Percentiles rank a stretch among this genome's conserved stretches.
These are phyloP conservation scores for Termitomyces sp. DNA, from an alignment of 768 basidiomycete genomes.

Conservation along the genomic window DNA sequence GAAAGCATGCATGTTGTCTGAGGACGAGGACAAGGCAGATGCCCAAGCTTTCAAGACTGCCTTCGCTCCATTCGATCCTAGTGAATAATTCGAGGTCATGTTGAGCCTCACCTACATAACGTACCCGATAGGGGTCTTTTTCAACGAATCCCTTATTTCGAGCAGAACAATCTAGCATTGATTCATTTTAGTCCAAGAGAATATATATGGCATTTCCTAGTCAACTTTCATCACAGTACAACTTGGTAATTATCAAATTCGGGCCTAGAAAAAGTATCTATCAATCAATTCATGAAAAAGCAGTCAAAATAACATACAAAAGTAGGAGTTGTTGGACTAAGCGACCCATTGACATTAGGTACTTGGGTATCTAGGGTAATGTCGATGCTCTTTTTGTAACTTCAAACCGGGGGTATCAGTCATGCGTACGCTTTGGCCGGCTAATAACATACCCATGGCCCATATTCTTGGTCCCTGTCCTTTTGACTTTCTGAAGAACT, in stretches of 20 bases:
- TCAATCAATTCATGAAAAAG: not conserved
- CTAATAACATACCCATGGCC: slow-evolving; percentile 51
- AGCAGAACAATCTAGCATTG: not conserved
- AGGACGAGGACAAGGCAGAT: slow-evolving; percentile 84
- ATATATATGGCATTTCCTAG: not conserved
- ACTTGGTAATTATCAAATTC: not conserved
- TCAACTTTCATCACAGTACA: not conserved
- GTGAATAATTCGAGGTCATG: slow-evolving; percentile 7
- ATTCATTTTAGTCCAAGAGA: not conserved
- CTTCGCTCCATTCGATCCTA: slow-evolving; percentile 70
- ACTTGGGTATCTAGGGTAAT: slow-evolving; percentile 11
- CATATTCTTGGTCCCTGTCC: slow-evolving; percentile 51
- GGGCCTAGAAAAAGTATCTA: not conserved
- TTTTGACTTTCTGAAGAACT: slow-evolving; percentile 65
- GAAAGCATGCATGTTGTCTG: slow-evolving; percentile 80
- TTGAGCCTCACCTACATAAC: not conserved
- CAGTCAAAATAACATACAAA: slow-evolving; percentile 5
- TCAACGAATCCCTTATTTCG: no score
- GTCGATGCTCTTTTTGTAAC: slow-evolving; percentile 25
- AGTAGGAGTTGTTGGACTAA: slow-evolving; percentile 7
- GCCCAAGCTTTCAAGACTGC: slow-evolving; percentile 78
- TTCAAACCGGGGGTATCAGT: slow-evolving; percentile 3
- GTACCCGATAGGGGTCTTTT: not conserved
- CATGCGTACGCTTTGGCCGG: not conserved
- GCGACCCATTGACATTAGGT: slow-evolving; percentile 13